phyloP scores from a whole-genome alignment of 768 basidiomycete species.

The Calocybe indica region DNA sequence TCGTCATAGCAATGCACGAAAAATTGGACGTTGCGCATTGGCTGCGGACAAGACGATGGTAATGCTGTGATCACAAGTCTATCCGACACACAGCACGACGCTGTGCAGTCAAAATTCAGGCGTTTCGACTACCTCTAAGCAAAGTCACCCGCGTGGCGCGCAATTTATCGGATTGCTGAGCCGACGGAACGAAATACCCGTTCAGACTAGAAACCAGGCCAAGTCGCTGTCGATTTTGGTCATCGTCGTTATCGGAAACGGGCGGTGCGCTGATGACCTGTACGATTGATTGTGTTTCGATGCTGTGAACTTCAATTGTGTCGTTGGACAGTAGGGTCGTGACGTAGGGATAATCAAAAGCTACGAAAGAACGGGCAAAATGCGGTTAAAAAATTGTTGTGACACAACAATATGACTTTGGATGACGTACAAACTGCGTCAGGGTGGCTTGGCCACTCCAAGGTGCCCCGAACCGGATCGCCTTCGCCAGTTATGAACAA shows the following conservation, averaged over 20 bases:
- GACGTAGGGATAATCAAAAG: constrained; percentile 77
- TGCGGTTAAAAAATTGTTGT: neutral
- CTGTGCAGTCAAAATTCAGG: too few relatives aligned
- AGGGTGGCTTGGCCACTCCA: constrained; percentile 82
- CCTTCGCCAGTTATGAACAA: constrained; percentile 82
- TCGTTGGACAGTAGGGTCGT: constrained; percentile 74
- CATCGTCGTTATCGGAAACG: constrained; percentile 14
- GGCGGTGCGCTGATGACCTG: constrained; percentile 59
- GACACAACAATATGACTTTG: too few relatives aligned
- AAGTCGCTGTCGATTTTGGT: constrained; percentile 16
- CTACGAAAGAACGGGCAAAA: constrained; percentile 27
- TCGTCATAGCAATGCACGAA: too few relatives aligned
- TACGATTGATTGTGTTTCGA: constrained; percentile 65
- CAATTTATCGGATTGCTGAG: constrained; percentile 43
- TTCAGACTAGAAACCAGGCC: constrained; percentile 32
- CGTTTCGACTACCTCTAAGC: constrained; percentile 3
- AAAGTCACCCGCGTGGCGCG: constrained; percentile 31
- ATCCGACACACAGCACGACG: too few relatives aligned
- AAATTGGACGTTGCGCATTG: too few relatives aligned
- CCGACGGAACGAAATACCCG: constrained; percentile 46
- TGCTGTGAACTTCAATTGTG: constrained; percentile 75
- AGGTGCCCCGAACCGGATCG: constrained; percentile 85
- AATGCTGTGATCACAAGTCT: too few relatives aligned
- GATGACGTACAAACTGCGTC: constrained; percentile 60
- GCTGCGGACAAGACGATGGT: too few relatives aligned